Base-by-base conservation (phyloP, 2,329 filamentous ascomycete genomes). In the Aureobasidium sp. region DNA sequence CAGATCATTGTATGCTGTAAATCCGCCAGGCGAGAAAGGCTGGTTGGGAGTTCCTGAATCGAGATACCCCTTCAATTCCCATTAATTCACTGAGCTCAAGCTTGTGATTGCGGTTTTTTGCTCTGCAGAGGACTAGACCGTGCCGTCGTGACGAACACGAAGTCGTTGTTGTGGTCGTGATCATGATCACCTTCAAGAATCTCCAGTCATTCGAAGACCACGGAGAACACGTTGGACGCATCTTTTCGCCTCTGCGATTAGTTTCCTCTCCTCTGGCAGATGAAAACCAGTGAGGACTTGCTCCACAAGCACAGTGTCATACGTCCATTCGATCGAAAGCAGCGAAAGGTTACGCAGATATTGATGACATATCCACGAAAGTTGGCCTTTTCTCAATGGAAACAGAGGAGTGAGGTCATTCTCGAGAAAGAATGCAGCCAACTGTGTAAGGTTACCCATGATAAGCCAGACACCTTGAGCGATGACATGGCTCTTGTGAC, bases 331-430 rank as follows among this genome's bases (percentile, higher is more conserved):
- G 2, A 47, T 11, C 2, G 42, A 47, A 24, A 47, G 30, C 6
- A 47, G 19, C 30, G 42, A 47, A 7, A 47, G n/a, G 29, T 47
- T 35, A 2, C 42, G 29, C 14, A 47, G 42, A 14, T 47, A 47
- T 6, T 47, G 42, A 2, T 47, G 42, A 17, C 42, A 47, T 34
- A 47, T 47, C 42, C 42, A 47, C 12, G 30, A 4, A 0, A 35
- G 10, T 7, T 47, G 42, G 6, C 42, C 42, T 8, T 4, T 35
- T 6, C 10, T 8, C 12, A 47, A 14, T 4, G 42, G 29, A 6
- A 47, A 3, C 6, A n/a, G 14, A 4, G 30, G 12, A n/a, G 11
- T 25, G 14, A 47, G 30, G 17, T 8, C 42, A 6, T 17, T 11
- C 5, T 12, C 19, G 3, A 47, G 30, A 14, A 47, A 47, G n/a